phyloP scores from a whole-genome alignment of 2,329 filamentous ascomycete species.

The Neurospora sp. region DNA sequence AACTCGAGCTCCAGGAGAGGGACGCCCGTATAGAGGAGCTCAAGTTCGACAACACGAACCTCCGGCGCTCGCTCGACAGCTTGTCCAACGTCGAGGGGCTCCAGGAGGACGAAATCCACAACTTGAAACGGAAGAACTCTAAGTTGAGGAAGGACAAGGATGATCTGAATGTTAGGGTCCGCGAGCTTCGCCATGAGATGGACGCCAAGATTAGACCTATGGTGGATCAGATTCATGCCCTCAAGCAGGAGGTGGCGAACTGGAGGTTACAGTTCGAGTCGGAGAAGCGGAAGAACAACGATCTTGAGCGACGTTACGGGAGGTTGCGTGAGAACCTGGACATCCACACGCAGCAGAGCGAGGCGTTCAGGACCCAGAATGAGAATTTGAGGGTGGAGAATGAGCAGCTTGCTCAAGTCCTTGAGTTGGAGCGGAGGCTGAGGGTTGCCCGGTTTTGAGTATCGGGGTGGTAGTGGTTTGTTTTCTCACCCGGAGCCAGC shows the following conservation, averaged over 20 bases:
- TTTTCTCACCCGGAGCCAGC: not conserved
- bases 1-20: slow-evolving; percentile 20
- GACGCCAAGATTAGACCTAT: slow-evolving; percentile 15
- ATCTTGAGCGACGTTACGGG: slow-evolving; percentile 15
- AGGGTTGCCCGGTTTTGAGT: not conserved
- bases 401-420: not conserved
- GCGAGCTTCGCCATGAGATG: slow-evolving; percentile 25
- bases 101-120: slow-evolving; percentile 24
- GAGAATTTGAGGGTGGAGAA: not conserved
- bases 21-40: slow-evolving; percentile 26
- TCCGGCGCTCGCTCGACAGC: slow-evolving; percentile 29
- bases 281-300: slow-evolving; percentile 17
- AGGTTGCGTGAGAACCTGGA: slow-evolving; percentile 16
- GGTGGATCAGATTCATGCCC: slow-evolving; percentile 21
- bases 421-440: not conserved
- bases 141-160: slow-evolving; percentile 30
- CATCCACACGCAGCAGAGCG: slow-evolving; percentile 20
- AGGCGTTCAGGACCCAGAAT: slow-evolving; percentile 16
- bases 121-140: slow-evolving; percentile 24
- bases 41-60: slow-evolving; percentile 28
- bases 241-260: slow-evolving; percentile 22
- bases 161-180: slow-evolving; percentile 23
- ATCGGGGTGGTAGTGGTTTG: not conserved
- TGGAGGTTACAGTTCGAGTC: slow-evolving; percentile 13
- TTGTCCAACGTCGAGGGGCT: slow-evolving; percentile 22